A percentile compares a stretch with the other conserved stretches of the same genome.
Conservation (phyloP, 768 basidiomycete species). For the Trametopsis cervina region DNA sequence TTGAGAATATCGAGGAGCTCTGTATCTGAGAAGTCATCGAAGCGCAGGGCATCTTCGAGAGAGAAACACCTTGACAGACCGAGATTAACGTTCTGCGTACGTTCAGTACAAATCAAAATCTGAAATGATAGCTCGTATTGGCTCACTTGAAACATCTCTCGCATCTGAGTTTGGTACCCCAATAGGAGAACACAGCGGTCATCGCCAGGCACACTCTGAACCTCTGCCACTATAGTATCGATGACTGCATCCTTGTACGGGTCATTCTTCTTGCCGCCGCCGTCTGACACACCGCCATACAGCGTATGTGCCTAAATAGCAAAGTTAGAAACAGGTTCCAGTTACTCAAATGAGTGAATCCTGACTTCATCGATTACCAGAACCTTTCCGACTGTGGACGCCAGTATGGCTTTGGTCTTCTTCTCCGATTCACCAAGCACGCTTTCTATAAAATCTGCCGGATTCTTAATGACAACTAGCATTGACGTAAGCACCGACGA, state of each 20-base stretch:
- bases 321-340: too few relatives aligned
- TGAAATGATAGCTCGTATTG: not conserved
- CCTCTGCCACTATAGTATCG: conserved; percentile 69
- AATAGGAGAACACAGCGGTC: conserved; percentile 61
- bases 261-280: conserved; percentile 31
- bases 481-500: not conserved
- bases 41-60: conserved; percentile 63
- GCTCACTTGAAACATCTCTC: conserved; percentile 67
- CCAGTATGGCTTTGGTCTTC: conserved; percentile 58
- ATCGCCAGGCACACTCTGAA: conserved; percentile 62
- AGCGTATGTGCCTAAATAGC: conserved; percentile 63
- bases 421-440: conserved; percentile 53
- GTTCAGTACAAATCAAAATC: not conserved
- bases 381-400: conserved; percentile 54
- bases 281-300: conserved; percentile 35
- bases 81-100: conserved; percentile 58
- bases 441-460: conserved; percentile 60
- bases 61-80: conserved; percentile 60
- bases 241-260: conserved; percentile 61
- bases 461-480: conserved; percentile 55
- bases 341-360: not conserved
- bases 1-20: conserved; percentile 49
- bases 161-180: conserved; percentile 60
- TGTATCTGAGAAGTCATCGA: conserved; percentile 52
- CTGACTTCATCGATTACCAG: conserved; percentile 63